These are phyloP conservation scores for Leishmania martiniquensis DNA, from an alignment of 208 protist species.

Conservation along the genomic window DNA sequence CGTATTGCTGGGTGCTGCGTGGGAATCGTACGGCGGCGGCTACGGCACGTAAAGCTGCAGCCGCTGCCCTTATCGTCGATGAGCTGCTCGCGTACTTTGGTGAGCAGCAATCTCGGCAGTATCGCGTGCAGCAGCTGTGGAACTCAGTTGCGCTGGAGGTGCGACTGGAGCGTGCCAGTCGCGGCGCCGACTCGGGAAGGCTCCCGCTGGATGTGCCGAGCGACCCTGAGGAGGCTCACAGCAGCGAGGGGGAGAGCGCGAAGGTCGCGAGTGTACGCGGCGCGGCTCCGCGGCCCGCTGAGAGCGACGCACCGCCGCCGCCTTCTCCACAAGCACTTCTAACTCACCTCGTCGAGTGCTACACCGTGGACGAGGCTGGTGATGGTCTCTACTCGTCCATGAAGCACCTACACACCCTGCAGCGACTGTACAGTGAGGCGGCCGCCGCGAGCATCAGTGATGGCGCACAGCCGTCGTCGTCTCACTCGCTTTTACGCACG, in stretches of 20 bases:
- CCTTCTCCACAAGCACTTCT: slow-evolving; percentile 27
- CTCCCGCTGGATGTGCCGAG: not conserved
- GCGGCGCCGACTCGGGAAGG: slow-evolving; percentile 2
- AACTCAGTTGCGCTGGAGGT: slow-evolving; percentile 48
- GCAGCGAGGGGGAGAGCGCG: not conserved
- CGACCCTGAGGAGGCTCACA: not conserved
- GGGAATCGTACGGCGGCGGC: not conserved
- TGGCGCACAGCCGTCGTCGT: slow-evolving; percentile 12
- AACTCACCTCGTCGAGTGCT: slow-evolving; percentile 41
- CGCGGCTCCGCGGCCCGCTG: not conserved
- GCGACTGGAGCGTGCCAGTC: slow-evolving; percentile 48
- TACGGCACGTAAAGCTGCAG: slow-evolving; percentile 1
- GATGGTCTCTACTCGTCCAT: slow-evolving; percentile 53
- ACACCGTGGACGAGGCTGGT: slow-evolving; percentile 63
- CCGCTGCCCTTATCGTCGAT: slow-evolving; percentile 7
- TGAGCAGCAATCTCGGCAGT: slow-evolving; percentile 25
- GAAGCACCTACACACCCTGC: slow-evolving; percentile 16
- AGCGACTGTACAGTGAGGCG: slow-evolving; percentile 15
- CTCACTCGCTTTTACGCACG: slow-evolving; percentile 37
- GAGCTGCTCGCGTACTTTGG: slow-evolving; percentile 21
- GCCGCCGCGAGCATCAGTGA: not conserved
- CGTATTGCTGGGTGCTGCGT: slow-evolving; percentile 20
- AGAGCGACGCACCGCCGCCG: not conserved
- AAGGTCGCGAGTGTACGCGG: not conserved
- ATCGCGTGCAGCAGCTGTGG: slow-evolving; percentile 34